phyloP scores from a whole-genome alignment of 2,329 filamentous ascomycete species.

The Aspergillus japonicus region DNA sequence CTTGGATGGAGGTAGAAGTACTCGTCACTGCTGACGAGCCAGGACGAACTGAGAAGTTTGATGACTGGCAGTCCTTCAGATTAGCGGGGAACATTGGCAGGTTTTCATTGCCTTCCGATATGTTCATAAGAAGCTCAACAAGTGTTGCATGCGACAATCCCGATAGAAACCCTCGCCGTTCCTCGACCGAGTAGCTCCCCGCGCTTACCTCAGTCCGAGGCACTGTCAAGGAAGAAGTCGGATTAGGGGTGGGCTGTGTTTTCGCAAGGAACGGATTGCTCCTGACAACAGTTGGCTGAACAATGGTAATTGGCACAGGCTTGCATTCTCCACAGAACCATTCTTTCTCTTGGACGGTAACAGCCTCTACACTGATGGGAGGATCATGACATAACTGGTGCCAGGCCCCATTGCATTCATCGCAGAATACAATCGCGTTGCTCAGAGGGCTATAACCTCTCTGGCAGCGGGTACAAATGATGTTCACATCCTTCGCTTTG shows the following conservation, averaged over 20 bases:
- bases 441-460: slow-evolving; percentile 68
- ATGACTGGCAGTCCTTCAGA: slow-evolving; percentile 25
- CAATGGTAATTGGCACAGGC: slow-evolving; percentile 47
- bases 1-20: slow-evolving; percentile 11
- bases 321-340: slow-evolving; percentile 70
- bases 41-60: slow-evolving; percentile 22
- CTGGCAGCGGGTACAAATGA: slow-evolving; percentile 69
- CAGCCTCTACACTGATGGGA: slow-evolving; percentile 66
- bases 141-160: slow-evolving; percentile 61
- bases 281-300: slow-evolving; percentile 39
- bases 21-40: slow-evolving; percentile 8
- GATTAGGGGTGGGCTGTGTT: slow-evolving; percentile 4
- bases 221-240: slow-evolving; percentile 16
- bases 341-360: slow-evolving; percentile 63
- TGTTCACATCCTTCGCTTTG: slow-evolving; percentile 44
- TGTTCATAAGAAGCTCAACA: slow-evolving; percentile 63
- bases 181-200: slow-evolving; percentile 28
- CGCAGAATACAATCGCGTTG: slow-evolving; percentile 84
- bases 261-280: slow-evolving; percentile 25
- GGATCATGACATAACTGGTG: slow-evolving; percentile 81
- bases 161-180: slow-evolving; percentile 65
- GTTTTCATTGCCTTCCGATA: slow-evolving; percentile 61
- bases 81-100: slow-evolving; percentile 62
- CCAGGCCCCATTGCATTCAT: slow-evolving; percentile 75
- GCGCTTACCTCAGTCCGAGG: slow-evolving; percentile 29